Conservation (phyloP, 2,329 filamentous ascomycete genomes). For the Botrytis fragariae region DNA sequence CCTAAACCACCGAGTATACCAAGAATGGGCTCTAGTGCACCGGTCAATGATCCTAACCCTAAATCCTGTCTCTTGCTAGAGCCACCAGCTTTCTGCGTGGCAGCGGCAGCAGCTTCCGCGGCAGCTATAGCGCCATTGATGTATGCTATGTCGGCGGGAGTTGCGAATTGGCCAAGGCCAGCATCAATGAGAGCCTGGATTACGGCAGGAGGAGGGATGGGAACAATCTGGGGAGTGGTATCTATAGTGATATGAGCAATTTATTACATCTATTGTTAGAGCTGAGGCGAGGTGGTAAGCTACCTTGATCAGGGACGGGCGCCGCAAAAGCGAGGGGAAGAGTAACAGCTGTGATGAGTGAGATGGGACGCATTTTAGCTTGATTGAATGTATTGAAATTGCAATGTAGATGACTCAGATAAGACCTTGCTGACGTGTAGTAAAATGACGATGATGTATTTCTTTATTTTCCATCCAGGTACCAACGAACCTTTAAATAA, state of each 20-base stretch:
- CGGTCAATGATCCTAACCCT: neutral
- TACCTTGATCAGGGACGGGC: neutral
- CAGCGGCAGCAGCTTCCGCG: neutral
- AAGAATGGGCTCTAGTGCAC: neutral
- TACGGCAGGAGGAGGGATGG: neutral
- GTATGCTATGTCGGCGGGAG: neutral
- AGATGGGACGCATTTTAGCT: conserved; percentile 2
- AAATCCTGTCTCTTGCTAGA: neutral
- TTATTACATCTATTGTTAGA: neutral
- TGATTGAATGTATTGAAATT: neutral
- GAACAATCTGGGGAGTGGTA: too few species aligned
- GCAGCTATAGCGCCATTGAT: neutral
- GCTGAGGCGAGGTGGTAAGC: too few species aligned
- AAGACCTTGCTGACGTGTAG: too few species aligned
- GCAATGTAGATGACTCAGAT: neutral
- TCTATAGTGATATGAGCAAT: neutral
- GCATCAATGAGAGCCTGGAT: neutral
- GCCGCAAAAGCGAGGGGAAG: conserved; percentile 11
- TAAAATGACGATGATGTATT: neutral
- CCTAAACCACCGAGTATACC: neutral
- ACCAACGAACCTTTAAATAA: neutral
- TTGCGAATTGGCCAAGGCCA: neutral
- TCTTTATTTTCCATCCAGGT: neutral
- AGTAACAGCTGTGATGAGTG: neutral
- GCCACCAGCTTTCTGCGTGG: neutral